Base-by-base conservation (phyloP, 2,329 filamentous ascomycete genomes). In the Anthostomella pinea region DNA sequence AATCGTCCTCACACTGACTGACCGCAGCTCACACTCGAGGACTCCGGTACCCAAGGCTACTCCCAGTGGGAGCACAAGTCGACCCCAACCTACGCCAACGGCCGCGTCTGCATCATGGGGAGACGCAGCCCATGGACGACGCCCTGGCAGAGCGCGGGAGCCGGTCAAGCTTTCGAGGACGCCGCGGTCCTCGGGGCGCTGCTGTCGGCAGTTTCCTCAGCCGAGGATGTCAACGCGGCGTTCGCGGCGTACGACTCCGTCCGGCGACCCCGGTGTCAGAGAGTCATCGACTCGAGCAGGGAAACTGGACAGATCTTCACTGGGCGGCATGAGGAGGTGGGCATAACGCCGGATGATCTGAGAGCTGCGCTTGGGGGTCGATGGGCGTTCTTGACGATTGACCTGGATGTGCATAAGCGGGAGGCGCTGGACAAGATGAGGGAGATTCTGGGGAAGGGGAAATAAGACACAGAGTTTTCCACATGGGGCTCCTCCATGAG, bases 91-190 rank as follows among this genome's bases (percentile, higher is more conserved):
- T 51, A 49, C 36, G 26, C 16, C 4, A 34, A 36, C 4, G 34
- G 28, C 10, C 10, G 22, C 2, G 33, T 49, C 4, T 47, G 43
- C 22, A 10, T 51, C 10, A 24, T 48, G 5, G 48, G n/a, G 46
- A 16, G 48, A 51, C 7, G 48, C 48, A 1, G 47, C 47, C 2
- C 49, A 52, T 23, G 41, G 1, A 41, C 28, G 8, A 48, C 45
- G 1, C 45, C 47, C 2, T 50, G 45, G 46, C 38, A 45, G 21
- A 47, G 46, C 2, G 19, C 45, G 3, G 45, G 49, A 1, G 33
- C 34, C 1, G 47, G 28, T 1, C n/a, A 37, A 5, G 49, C 47
- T 3, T 34, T 52, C 15, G 49, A 52, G 27, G 47, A 52, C 8
- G 41, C 36, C 17, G 41, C 51, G 36, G 14, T 51, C 13, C 18